phyloP scores from a whole-genome alignment of 1,284 basidiomycete species.

The Malassezia japonica region DNA sequence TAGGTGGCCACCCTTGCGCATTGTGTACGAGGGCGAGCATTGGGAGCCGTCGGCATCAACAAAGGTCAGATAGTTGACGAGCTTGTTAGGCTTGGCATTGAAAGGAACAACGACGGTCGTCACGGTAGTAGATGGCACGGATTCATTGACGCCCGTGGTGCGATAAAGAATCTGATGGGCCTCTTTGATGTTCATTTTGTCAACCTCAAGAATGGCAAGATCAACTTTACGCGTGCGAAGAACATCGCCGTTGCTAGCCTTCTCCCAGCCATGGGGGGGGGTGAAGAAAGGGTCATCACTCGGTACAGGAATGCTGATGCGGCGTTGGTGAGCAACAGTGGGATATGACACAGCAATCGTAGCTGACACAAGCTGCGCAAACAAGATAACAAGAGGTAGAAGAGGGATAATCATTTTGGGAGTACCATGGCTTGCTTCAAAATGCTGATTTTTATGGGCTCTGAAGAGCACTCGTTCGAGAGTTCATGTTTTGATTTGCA shows the following conservation, averaged over 20 bases:
- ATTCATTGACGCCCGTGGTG: conserved; percentile 7
- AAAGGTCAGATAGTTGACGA: conserved; percentile 22
- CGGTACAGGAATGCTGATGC: conserved; percentile 10
- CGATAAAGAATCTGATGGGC: conserved; percentile 29
- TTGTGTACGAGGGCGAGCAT: conserved; percentile 28
- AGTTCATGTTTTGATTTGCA: no score
- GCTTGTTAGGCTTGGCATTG: conserved; percentile 20
- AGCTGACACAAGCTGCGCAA: no score
- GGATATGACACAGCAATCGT: no score
- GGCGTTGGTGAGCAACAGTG: background rate
- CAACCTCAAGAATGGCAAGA: conserved; percentile 1
- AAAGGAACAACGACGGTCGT: conserved; percentile 26
- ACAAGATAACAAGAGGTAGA: no score
- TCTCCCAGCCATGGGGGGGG: conserved; percentile 13
- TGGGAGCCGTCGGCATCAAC: conserved; percentile 22
- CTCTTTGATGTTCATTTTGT: conserved; percentile 10
- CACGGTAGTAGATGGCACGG: conserved; percentile 13
- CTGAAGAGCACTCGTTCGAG: no score
- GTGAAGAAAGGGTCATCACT: conserved; percentile 30
- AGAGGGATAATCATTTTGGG: no score
- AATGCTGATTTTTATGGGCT: no score
- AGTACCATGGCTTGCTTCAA: no score
- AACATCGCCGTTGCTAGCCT: conserved; percentile 21
- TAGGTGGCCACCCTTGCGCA: conserved; percentile 14
- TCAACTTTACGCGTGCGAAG: conserved; percentile 23